Evolutionary conservation across 768 basidiomycete species (phyloP).

Genomic region (Tulasnella sp.): DNA sequence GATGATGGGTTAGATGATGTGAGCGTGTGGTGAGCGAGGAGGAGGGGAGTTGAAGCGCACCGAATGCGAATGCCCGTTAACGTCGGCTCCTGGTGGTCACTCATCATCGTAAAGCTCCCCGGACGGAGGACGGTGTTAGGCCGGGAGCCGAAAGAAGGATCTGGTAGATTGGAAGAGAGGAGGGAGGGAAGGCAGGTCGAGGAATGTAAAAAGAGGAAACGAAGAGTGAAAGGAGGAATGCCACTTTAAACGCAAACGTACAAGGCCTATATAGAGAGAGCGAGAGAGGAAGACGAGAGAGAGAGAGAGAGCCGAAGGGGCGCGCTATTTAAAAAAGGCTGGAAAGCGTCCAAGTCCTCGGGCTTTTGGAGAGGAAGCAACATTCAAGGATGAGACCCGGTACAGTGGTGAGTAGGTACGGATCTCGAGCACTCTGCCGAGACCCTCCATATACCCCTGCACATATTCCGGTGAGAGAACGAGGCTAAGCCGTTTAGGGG

Average conservation of each 20-base stretch:
- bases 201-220: not conserved
- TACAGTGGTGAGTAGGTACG: too few species aligned
- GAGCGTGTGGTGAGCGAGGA: too few species aligned
- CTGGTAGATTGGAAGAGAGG: not conserved
- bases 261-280: not conserved
- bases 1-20: too few species aligned
- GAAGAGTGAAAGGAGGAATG: not conserved
- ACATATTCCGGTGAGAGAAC: not conserved
- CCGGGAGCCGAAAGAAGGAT: not conserved
- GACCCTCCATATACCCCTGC: not conserved
- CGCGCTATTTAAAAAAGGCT: not conserved
- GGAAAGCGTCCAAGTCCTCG: not conserved
- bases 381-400: too few species aligned
- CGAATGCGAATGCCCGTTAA: conserved; percentile 9
- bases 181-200: not conserved
- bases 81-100: conserved; percentile 7
- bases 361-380: too few species aligned
- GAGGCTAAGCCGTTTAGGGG: not conserved
- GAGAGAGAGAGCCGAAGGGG: not conserved
- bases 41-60: not conserved
- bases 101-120: not conserved
- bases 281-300: not conserved
- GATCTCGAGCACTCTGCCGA: too few species aligned
- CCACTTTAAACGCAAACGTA: not conserved
- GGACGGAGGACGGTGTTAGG: not conserved